Conservation (phyloP, 1,139 yeast species). For the Candida glucosophila region DNA sequence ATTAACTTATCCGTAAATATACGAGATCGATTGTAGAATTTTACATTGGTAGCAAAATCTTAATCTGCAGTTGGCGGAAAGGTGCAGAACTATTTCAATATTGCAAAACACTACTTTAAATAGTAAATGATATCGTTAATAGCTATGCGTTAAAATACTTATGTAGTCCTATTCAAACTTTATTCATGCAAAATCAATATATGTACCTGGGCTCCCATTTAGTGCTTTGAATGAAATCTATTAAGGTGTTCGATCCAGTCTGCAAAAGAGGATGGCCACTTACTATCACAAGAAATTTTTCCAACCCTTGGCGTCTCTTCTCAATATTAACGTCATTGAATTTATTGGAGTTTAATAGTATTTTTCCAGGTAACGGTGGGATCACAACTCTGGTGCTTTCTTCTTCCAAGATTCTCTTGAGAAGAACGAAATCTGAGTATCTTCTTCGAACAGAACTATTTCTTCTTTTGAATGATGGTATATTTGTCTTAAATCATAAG, state of each 20-base stretch:
- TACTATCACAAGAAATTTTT: slow-evolving; percentile 67
- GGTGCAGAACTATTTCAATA: too few relatives aligned
- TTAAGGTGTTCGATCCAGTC: slow-evolving; percentile 76
- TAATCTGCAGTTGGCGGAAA: too few relatives aligned
- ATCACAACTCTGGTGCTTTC: slow-evolving; percentile 73
- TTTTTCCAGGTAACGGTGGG: slow-evolving; percentile 85
- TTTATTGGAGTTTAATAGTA: slow-evolving; percentile 55
- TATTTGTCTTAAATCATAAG: slow-evolving; percentile 41
- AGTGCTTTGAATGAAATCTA: slow-evolving; percentile 84
- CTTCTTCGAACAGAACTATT: slow-evolving; percentile 71
- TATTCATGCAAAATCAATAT: too few relatives aligned
- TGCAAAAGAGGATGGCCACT: slow-evolving; percentile 93
- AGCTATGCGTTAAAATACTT: too few relatives aligned
- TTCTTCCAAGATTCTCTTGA: slow-evolving; percentile 65
- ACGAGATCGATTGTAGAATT: neutral
- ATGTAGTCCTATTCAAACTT: too few relatives aligned
- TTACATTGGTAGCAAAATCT: neutral
- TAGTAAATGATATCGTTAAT: too few relatives aligned
- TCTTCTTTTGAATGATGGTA: slow-evolving; percentile 74
- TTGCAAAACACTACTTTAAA: too few relatives aligned
- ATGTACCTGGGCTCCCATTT: slow-evolving; percentile 63
- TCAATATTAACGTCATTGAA: slow-evolving; percentile 82
- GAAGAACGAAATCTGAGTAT: slow-evolving; percentile 82
- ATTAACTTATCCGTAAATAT: too few relatives aligned
- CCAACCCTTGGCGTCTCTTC: slow-evolving; percentile 75